Conservation (phyloP, 257 asterid species). For the Solanum arcanum region DNA sequence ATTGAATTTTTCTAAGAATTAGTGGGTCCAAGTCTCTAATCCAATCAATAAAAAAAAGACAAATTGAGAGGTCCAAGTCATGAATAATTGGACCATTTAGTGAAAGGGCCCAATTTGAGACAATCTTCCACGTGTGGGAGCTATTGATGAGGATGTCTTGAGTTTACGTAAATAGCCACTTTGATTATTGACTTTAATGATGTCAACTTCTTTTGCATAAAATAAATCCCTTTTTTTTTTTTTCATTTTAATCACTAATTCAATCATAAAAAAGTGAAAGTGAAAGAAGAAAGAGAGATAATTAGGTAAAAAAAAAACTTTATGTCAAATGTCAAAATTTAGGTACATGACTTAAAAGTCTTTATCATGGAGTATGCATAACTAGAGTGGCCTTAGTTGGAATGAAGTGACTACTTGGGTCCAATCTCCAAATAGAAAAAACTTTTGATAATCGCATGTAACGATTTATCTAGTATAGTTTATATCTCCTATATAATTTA, state of each 20-base stretch:
- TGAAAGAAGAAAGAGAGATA: neutral
- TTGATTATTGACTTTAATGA: conserved; percentile 5
- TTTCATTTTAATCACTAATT: conserved; percentile 15
- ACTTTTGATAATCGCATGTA: fast-evolving
- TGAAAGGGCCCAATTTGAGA: neutral
- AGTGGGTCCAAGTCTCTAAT: neutral
- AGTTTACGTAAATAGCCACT: conserved; percentile 3
- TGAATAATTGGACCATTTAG: conserved; percentile 16
- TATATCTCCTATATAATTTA: neutral
- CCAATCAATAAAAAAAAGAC: neutral
- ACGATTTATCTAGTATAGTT: neutral
- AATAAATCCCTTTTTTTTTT: neutral
- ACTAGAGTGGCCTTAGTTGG: neutral
- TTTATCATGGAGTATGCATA: neutral
- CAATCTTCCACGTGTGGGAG: conserved; percentile 16
- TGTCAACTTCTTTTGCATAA: conserved; percentile 22
- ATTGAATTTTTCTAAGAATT: neutral
- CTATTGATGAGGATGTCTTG: neutral
- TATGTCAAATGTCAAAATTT: neutral
- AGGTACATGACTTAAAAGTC: neutral
- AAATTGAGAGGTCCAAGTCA: conserved; percentile 14
- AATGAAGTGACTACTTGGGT: neutral
- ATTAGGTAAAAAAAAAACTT: neutral
- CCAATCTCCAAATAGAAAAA: neutral
- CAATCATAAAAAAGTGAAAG: conserved; percentile 3